Conservation (phyloP, 176 grass and related monocot species). For the Rhipidocladum racemiflorum region DNA sequence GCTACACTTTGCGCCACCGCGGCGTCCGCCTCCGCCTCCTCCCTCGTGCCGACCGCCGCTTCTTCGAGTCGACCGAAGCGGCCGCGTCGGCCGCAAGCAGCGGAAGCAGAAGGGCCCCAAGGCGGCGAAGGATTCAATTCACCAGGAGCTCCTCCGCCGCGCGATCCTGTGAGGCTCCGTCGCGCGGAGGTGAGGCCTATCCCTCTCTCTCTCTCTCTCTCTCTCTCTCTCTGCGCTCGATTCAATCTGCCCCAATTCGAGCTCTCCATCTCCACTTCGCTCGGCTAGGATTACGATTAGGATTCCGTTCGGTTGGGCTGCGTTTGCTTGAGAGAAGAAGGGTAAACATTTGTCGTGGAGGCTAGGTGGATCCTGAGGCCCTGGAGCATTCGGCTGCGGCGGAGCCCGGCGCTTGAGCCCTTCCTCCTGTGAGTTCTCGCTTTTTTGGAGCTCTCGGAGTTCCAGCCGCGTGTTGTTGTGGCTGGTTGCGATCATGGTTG, state of each 20-base stretch:
- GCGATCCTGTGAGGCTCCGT: conserved; percentile 3
- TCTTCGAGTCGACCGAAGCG: no score
- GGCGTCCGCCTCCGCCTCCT: no score
- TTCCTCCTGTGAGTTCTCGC: conserved; percentile 32
- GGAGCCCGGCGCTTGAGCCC: conserved; percentile 1
- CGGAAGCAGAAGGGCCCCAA: no score
- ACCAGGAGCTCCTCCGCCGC: background rate
- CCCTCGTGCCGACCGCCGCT: no score
- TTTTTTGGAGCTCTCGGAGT: background rate
- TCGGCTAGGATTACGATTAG: background rate
- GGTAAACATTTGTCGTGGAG: no score
- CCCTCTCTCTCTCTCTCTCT: no score
- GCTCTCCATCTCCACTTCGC: background rate
- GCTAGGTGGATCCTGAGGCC: background rate
- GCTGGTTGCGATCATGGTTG: background rate
- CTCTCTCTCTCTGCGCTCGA: background rate
- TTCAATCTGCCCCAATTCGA: background rate
- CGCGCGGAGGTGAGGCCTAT: background rate
- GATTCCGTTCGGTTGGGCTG: background rate
- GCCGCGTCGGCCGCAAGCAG: no score
- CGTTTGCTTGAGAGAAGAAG: no score
- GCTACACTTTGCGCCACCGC: no score
- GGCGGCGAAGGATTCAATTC: conserved; percentile 10
- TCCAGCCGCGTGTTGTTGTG: no score
- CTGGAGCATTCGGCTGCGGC: background rate